Base-by-base conservation (phyloP, 805 yeast genomes). In the Suhomyces canberraensis region DNA sequence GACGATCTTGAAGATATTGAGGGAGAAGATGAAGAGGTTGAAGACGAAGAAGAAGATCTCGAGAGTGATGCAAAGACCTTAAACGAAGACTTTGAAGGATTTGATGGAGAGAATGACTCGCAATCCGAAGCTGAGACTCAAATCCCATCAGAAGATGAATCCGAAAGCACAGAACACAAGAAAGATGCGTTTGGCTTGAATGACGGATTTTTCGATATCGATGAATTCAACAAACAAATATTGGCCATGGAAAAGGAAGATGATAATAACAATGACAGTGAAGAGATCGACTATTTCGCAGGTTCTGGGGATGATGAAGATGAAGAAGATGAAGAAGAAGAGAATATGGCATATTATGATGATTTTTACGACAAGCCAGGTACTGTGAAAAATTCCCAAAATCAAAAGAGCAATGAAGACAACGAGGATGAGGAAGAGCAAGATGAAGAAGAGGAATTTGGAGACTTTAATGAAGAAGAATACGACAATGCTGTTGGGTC, bases 171-270 rank as follows among this genome's bases (percentile, higher is more conserved):
- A 17, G 39, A 25, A 9, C 33, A 36, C 18, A 50, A 50, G 15
- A 68, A 70, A 27, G 86, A 80, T 50, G 71, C 63, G 2, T 75
- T 72, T 50, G 91, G 89, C 1, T 69, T 90, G 20, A 85, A 90
- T 54, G 95, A 87, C 51, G 86, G 79, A 5, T 82, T 89, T 48
- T 91, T 91, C 54, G 79, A 86, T 41, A 77, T 91, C 28, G 95
- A 88, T 46, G 85, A 84, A 36, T 91, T 85, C 66, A 86, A 84
- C 61, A 76, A 73, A 52, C 88, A 81, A 55, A 78, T 80, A n/a
- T 52, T 84, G 28, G 84, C 75, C 3, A 71, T 78, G 48, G 91
- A 84, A 43, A 74, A 71, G 25, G 68, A 69, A 11, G 60, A 57
- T 20, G 45, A 47, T 13, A 46, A 46, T 11, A 71, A 73, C 26